Base-by-base conservation (phyloP, 2,329 filamentous ascomycete species). In the Huntiella decipiens region DNA sequence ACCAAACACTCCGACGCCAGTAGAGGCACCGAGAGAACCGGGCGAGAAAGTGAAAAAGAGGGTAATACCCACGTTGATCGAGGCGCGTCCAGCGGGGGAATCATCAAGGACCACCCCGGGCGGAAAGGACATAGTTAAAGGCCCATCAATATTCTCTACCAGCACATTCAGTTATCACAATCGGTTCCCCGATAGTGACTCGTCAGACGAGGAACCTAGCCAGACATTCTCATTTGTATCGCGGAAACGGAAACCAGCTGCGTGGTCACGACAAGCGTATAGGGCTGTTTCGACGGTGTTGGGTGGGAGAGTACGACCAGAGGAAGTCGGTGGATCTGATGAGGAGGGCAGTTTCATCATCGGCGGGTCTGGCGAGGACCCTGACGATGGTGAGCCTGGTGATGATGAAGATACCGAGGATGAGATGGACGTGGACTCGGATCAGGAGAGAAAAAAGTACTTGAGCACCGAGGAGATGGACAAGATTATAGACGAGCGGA, bases 371-470 rank as follows among this genome's bases (percentile, higher is more conserved):
- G 39, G 32, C 32, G 31, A 43, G 10, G 31, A 34, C 19, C 12
- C 11, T 31, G 13, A 34, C 12, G 12, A 38, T 15, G 33, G 12
- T 43, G 7, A 11, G 13, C 53, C 6, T 50, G 51, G 2, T n/a
- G 51, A 57, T 11, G 51, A 54, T 32, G 6, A n/a, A 33, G 13
- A 17, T 22, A 13, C 8, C 34, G 50, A 47, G 15, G 55, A 52
- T 5, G 58, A 64, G 41, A 58, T 67, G 6, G 66, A 66, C 3
- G 63, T 69, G 28, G 72, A 69, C 51, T 44, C 59, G 4, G 52
- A 52, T n/a, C 56, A 59, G 35, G 38, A 60, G 3, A 28, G 22
- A 28, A 28, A 6, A 6, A 44, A 48, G 32, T 33, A 31, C 22
- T 5, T 43, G 42, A 8, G 8, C 5, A 19, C 8, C 5, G 43